Base-by-base conservation (phyloP, 768 basidiomycete species). In the Dictyophora rubrovolvata region DNA sequence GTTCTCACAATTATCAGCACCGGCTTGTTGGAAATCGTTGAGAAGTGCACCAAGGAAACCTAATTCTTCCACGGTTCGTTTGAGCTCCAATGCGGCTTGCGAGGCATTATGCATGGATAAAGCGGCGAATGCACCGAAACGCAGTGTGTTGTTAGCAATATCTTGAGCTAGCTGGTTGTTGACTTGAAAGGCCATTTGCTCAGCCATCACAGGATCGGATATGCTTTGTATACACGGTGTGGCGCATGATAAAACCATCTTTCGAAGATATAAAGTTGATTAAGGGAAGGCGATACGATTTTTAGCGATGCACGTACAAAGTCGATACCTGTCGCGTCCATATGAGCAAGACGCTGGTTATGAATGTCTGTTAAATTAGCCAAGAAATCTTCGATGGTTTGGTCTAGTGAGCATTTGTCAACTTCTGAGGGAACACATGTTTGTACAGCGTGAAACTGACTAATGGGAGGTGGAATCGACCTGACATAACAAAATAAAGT, bases 281-380 rank as follows among this genome's bases (percentile, higher is more conserved):
- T 20, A 20, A 20, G 42, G 8, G 33, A 50, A 16, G 9, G 48
- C 8, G 37, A 10, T n/a, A 7, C 20, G 7, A 55, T 20, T 48
- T 47, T 47, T 6, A 42, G 7, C 2, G 17, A 16, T 4, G 22
- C 5, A n/a, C 48, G 20, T 28, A 59, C 57, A 36, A 51, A 59
- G 57, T 59, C 57, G 4, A 59, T 51, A 20, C 57, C 57, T 6
- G 10, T 51, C 2, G 23, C 57, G 20, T 59, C 57, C 57, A 59
- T 59, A 33, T 37, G 33, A 37, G 57, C 57, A 14, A 59, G 50
- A 18, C 57, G 57, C 34, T 59, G 57, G 37, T 59, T 52, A 53
- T 59, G 57, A 34, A 59, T 59, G 35, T 59, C 57, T 2, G 50
- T 8, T 37, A 59, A 22, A 59, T 59, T 59, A 10, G 50, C 50